Evolutionary conservation across 805 yeast genomes (phyloP), one percentile per base, ranked within the genome.

Genomic region (Kodamaea nitidulidarum): DNA sequence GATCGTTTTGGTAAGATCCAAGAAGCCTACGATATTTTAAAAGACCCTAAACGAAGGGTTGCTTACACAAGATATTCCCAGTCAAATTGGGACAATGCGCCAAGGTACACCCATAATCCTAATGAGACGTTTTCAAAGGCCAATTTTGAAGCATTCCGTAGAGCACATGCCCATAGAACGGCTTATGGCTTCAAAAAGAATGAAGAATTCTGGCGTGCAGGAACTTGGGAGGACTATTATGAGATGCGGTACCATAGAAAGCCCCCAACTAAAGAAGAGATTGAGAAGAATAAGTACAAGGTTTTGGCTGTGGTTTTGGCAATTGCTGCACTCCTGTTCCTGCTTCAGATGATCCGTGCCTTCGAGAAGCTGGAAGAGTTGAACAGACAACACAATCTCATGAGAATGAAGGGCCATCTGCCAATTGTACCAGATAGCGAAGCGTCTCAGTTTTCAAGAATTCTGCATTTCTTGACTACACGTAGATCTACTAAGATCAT

Each of bases 211-310:
- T 76, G 81, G 78, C 73, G 64, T 35, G 82, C 84, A 0, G 80
- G 80, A 1, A 74, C 75, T 0, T 78, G 84, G 84, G 83, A 78
- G 45, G 85, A 79, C 41, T 72, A 70, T 52, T 73, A 77, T 65
- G 52, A 58, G 29, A 63, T 70, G 65, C 57, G 56, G 50, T 58
- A 63, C 40, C 52, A 62, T 22, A 47, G 67, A 17, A 39, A 43
- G 14, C 70, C 70, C 4, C 74, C 69, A 15, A 62, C 76, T 39
- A 54, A 56, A 49, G 65, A 63, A 45, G 48, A 66, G 49, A 44
- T 63, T 47, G 63, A 63, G 56, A 69, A 58, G 51, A 70, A 64
- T 55, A 69, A 69, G 48, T 65, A 63, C 59, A 61, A 59, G 50
- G 65, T 71, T 38, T 59, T 69, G 38, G 63, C 75, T n/a, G 51